Percentiles rank a stretch among this genome's conserved stretches.
Evolutionary conservation across 2,329 filamentous ascomycete genomes (phyloP).

Genomic region (Aspergillus vadensis): DNA sequence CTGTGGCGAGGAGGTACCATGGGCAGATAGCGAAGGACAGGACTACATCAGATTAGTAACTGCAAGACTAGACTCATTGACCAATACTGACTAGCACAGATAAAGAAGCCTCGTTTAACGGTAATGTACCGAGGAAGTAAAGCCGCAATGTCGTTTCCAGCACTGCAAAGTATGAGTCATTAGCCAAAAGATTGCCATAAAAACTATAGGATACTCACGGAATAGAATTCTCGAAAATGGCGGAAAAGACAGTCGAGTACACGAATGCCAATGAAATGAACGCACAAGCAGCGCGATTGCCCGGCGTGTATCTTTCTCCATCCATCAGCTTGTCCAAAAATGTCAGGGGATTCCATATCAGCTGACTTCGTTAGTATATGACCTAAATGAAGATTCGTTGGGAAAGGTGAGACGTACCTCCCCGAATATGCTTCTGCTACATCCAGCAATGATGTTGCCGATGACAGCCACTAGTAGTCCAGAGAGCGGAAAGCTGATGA

Average conservation of each 20-base stretch:
- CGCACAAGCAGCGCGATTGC: conserved; percentile 43
- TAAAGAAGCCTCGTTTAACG: conserved; percentile 44
- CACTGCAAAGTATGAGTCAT: conserved; percentile 15
- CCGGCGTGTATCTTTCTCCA: conserved; percentile 36
- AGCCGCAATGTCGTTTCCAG: conserved; percentile 43
- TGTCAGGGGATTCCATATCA: conserved; percentile 41
- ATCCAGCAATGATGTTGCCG: conserved; percentile 44
- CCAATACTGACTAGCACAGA: conserved; percentile 30
- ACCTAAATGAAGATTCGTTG: background rate
- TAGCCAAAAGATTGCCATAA: too few species aligned
- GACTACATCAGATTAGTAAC: conserved; percentile 11
- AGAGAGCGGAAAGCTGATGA: conserved; percentile 46
- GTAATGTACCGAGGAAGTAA: conserved; percentile 45
- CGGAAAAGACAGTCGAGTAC: conserved; percentile 48
- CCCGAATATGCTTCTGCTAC: conserved; percentile 35
- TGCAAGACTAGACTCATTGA: too few species aligned
- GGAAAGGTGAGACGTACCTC: conserved; percentile 13
- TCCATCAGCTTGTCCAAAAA: conserved; percentile 41
- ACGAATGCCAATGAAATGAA: conserved; percentile 47
- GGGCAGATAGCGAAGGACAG: conserved; percentile 41
- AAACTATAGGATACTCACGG: conserved; percentile 19
- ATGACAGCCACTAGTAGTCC: conserved; percentile 43
- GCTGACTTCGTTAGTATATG: conserved; percentile 10
- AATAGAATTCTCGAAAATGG: conserved; percentile 49
- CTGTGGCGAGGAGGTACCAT: conserved; percentile 41